Percentiles rank a stretch among this genome's conserved stretches.
These are phyloP conservation scores for Cladosporium sp. DNA, from an alignment of 2,329 filamentous ascomycete genomes.

Conservation along the genomic window DNA sequence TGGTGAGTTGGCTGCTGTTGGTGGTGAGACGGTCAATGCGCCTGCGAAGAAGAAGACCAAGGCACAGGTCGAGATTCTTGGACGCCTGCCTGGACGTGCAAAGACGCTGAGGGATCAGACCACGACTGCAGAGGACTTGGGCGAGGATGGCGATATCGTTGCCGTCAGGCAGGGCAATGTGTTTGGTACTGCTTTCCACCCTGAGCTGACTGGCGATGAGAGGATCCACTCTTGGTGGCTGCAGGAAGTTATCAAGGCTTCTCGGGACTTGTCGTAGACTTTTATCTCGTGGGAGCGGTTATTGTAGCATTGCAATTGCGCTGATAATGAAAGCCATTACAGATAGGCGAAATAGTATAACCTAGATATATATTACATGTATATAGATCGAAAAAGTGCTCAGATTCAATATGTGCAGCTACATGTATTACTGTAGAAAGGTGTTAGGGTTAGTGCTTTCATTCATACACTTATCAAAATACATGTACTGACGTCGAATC, in stretches of 20 bases:
- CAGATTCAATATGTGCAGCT: not conserved
- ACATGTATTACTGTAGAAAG: too few relatives aligned
- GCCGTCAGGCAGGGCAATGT: conserved; percentile 89
- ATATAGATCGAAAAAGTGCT: not conserved
- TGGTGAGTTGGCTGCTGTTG: conserved; percentile 23
- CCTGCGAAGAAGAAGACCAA: conserved; percentile 54
- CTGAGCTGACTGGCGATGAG: conserved; percentile 83
- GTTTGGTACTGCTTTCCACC: conserved; percentile 93
- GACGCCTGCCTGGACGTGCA: conserved; percentile 56
- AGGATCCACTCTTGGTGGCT: conserved; percentile 96
- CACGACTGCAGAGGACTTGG: conserved; percentile 49
- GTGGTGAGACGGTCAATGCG: conserved; percentile 55
- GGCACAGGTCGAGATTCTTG: conserved; percentile 60
- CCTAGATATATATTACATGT: not conserved
- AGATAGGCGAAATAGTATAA: not conserved
- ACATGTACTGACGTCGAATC: too few relatives aligned
- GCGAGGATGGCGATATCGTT: conserved; percentile 72
- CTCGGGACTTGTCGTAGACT: not conserved
- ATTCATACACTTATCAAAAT: too few relatives aligned
- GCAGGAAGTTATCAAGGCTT: conserved; percentile 57
- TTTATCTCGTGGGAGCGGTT: not conserved
- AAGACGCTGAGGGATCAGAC: conserved; percentile 51
- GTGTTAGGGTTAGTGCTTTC: too few relatives aligned
- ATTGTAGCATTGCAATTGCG: not conserved
- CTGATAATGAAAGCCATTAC: not conserved